These are phyloP conservation scores for Rostrohypoxylon terebratum DNA, from an alignment of 495 filamentous ascomycete genomes.

Conservation along the genomic window DNA sequence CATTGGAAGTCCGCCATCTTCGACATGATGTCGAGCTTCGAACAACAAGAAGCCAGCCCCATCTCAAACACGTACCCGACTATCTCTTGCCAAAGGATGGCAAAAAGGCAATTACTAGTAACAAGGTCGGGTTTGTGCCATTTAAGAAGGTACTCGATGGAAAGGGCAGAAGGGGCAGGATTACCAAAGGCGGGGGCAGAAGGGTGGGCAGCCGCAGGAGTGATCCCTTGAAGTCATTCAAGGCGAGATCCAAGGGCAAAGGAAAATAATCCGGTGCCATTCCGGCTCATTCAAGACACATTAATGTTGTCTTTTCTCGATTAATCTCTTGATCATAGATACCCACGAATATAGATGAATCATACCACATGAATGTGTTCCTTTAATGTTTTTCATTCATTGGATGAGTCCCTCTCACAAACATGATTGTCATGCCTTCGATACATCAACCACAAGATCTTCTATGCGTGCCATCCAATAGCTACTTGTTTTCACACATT, in stretches of 20 bases:
- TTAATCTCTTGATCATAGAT: slow-evolving; percentile 29
- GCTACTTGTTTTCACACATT: too few relatives aligned
- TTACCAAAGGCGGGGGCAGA: slow-evolving; percentile 67
- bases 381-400: neutral
- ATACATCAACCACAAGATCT: neutral
- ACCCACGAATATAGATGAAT: slow-evolving; percentile 27
- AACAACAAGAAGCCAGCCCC: slow-evolving; percentile 80
- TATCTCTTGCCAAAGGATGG: slow-evolving; percentile 90
- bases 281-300: neutral
- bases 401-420: neutral
- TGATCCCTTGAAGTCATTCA: slow-evolving; percentile 94
- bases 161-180: slow-evolving; percentile 78
- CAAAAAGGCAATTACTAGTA: slow-evolving; percentile 70
- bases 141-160: slow-evolving; percentile 71
- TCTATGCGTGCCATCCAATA: too few relatives aligned
- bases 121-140: slow-evolving; percentile 77
- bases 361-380: neutral
- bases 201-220: slow-evolving; percentile 65
- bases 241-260: slow-evolving; percentile 62
- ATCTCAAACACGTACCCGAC: slow-evolving; percentile 95
- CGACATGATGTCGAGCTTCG: slow-evolving; percentile 91
- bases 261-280: slow-evolving; percentile 40
- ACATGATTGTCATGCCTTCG: neutral
- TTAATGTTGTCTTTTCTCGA: slow-evolving; percentile 12
- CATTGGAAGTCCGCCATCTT: slow-evolving; percentile 84